Percentiles rank a stretch among this genome's conserved stretches.
Conservation (phyloP, 306 rosid genomes). For the Abrus precatorius region DNA sequence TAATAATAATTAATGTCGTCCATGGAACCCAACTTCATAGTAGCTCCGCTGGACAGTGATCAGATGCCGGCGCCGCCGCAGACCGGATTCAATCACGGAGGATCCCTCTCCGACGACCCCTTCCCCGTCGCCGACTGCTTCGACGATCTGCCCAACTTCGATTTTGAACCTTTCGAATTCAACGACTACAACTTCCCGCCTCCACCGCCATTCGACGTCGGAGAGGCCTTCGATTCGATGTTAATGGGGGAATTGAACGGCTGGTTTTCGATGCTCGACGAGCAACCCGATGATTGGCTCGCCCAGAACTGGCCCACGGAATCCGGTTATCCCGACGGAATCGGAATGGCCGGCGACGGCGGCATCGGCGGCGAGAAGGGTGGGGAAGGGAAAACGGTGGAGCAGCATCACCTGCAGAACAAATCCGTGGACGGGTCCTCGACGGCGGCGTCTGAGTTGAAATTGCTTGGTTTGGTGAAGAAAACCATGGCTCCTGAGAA, state of each 20-base stretch:
- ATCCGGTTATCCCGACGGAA: neutral
- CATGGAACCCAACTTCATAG: constrained; percentile 45
- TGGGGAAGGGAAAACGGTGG: constrained; percentile 45
- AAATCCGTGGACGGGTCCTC: constrained; percentile 58
- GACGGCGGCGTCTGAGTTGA: constrained; percentile 46
- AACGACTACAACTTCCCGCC: constrained; percentile 54
- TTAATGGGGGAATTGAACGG: neutral
- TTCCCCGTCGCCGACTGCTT: constrained; percentile 55
- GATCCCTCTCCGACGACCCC: constrained; percentile 62
- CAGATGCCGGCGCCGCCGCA: constrained; percentile 59
- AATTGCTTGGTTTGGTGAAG: constrained; percentile 30
- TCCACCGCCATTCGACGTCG: neutral
- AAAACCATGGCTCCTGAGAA: constrained; percentile 61
- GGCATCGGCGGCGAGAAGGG: neutral
- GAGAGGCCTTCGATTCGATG: neutral
- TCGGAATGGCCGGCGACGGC: constrained; percentile 29
- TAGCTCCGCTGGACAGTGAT: constrained; percentile 40
- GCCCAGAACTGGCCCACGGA: neutral
- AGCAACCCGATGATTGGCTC: neutral
- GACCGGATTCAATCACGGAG: constrained; percentile 58
- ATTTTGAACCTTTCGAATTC: constrained; percentile 54
- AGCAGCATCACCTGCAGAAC: constrained; percentile 52
- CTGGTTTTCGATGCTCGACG: neutral
- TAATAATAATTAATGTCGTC: neutral
- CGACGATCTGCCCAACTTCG: constrained; percentile 66